Percentiles rank a stretch among this genome's conserved stretches.
Conservation (phyloP, 2,329 filamentous ascomycete genomes). For the Raffaelea deltoideospora region DNA sequence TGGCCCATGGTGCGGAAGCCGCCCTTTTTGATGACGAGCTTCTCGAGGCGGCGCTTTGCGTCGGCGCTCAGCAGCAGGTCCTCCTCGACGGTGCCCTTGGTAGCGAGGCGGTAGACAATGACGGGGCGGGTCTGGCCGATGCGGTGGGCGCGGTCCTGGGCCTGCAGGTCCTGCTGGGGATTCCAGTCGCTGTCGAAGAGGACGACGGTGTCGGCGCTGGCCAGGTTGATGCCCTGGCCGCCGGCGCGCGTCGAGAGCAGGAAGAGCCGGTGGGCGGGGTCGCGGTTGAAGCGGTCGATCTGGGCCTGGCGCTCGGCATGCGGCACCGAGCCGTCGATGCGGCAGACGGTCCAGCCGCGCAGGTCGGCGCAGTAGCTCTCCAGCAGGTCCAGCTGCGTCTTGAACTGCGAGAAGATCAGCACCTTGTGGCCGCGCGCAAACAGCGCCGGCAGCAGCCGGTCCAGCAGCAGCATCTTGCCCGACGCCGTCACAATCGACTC, state of each 20-base stretch:
- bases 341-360: slow-evolving; percentile 65
- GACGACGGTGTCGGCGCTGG: slow-evolving; percentile 81
- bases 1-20: slow-evolving; percentile 58
- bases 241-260: slow-evolving; percentile 81
- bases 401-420: slow-evolving; percentile 93
- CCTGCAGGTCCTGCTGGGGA: slow-evolving; percentile 90
- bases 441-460: slow-evolving; percentile 65
- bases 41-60: slow-evolving; percentile 81
- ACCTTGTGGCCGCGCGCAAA: slow-evolving; percentile 72
- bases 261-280: slow-evolving; percentile 58
- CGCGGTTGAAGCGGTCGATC: slow-evolving; percentile 58
- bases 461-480: slow-evolving; percentile 90
- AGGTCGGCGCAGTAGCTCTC: slow-evolving; percentile 73
- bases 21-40: slow-evolving; percentile 90
- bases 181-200: slow-evolving; percentile 88
- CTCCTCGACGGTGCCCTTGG: slow-evolving; percentile 85
- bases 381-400: slow-evolving; percentile 80
- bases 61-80: slow-evolving; percentile 74
- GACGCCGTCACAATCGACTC: slow-evolving; percentile 74
- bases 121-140: slow-evolving; percentile 90
- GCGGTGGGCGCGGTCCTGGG: slow-evolving; percentile 85
- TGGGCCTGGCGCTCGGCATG: slow-evolving; percentile 56
- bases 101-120: slow-evolving; percentile 84
- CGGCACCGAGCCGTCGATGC: slow-evolving; percentile 78
- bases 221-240: slow-evolving; percentile 89